These are phyloP conservation scores for Xanthoceras sorbifolium DNA, from an alignment of 345 rosid species.

Conservation along the genomic window DNA sequence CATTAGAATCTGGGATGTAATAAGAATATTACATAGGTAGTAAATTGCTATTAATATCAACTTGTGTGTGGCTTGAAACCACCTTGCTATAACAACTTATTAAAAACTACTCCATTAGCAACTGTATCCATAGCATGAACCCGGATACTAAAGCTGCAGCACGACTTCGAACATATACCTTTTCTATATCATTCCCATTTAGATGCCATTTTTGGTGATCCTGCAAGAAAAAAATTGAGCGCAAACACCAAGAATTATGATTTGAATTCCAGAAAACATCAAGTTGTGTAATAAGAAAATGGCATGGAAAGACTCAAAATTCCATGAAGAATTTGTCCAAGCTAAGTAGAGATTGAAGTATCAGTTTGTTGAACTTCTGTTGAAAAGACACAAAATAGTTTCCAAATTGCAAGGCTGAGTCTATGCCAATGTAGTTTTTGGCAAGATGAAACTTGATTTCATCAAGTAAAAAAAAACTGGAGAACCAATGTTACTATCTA, in stretches of 20 bases:
- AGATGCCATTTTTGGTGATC: not conserved
- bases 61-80: not conserved
- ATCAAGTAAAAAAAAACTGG: not conserved
- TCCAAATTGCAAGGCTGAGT: not conserved
- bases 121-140: not conserved
- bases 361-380: no score
- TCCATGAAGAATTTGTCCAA: no score
- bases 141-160: not conserved
- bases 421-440: not conserved
- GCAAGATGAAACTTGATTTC: not conserved
- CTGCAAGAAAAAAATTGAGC: constrained; percentile 1
- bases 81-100: constrained; percentile 13
- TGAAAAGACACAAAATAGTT: not conserved
- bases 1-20: not conserved
- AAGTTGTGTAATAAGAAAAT: no score
- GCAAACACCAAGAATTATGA: not conserved
- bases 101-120: not conserved
- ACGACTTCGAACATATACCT: not conserved
- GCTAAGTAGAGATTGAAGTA: no score
- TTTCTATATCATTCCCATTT: not conserved
- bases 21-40: not conserved
- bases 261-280: not conserved
- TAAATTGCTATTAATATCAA: constrained; percentile 9
- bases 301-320: no score
- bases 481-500: not conserved